phyloP scores from a whole-genome alignment of 495 filamentous ascomycete species.

The Tuber borchii region DNA sequence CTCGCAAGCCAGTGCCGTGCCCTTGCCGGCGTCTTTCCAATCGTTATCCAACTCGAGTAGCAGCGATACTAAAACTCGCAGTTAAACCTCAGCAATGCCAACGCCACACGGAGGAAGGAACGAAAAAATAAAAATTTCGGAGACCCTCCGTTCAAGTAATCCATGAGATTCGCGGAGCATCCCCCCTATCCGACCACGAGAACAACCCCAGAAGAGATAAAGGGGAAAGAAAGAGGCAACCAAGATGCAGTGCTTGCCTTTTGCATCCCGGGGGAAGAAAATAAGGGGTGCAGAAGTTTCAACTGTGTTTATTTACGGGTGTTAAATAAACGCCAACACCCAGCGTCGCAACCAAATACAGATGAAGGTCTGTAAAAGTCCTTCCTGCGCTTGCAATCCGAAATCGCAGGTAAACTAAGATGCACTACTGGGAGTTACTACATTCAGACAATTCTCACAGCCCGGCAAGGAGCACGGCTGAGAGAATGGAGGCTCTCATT shows the following conservation, averaged over 20 bases:
- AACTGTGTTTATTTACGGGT: background rate
- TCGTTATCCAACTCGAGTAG: background rate
- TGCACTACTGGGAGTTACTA: too few species aligned
- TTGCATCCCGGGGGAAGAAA: background rate
- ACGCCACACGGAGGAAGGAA: background rate
- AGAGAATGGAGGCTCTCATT: too few species aligned
- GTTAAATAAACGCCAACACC: too few species aligned
- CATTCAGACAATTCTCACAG: too few species aligned
- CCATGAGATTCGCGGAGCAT: background rate
- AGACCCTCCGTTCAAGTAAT: background rate
- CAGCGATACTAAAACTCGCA: background rate
- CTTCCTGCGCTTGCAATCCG: too few species aligned
- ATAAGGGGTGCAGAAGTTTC: background rate
- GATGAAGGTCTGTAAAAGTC: too few species aligned
- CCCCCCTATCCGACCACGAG: background rate
- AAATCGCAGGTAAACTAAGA: too few species aligned
- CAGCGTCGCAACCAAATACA: too few species aligned
- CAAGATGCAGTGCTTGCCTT: background rate
- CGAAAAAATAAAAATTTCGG: background rate
- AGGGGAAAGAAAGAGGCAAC: background rate
- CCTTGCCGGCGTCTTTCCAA: background rate
- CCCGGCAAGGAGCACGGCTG: too few species aligned
- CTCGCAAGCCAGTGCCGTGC: background rate
- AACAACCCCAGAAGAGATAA: background rate
- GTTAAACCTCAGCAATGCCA: background rate